Evolutionary conservation across 1,284 basidiomycete genomes (phyloP).

Genomic region (Cystobasidiaceae sp.): DNA sequence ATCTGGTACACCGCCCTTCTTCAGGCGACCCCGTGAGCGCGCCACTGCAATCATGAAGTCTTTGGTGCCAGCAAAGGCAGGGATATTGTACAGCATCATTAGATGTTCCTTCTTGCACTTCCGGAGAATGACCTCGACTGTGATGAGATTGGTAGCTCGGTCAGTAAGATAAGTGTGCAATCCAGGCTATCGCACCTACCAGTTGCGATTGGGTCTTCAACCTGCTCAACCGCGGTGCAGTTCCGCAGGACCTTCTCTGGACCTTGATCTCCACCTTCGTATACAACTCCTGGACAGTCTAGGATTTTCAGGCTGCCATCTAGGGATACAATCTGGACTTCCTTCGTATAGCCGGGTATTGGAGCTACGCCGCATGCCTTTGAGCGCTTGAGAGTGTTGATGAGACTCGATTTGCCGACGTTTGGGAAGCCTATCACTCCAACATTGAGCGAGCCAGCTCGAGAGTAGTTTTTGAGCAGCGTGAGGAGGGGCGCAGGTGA

Average conservation of each 20-base stretch:
- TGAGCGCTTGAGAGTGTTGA: slow-evolving; percentile 87
- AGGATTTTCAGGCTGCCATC: slow-evolving; percentile 88
- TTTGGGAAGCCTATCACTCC: slow-evolving; percentile 97
- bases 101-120: slow-evolving; percentile 66
- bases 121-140: slow-evolving; percentile 76
- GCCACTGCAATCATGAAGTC: slow-evolving; percentile 91
- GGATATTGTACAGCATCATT: slow-evolving; percentile 75
- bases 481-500: slow-evolving; percentile 67
- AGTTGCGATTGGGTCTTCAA: slow-evolving; percentile 82
- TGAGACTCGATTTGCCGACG: slow-evolving; percentile 91
- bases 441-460: slow-evolving; percentile 60
- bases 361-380: slow-evolving; percentile 92
- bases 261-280: slow-evolving; percentile 56
- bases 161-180: no score
- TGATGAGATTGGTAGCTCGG: no score
- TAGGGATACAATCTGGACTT: slow-evolving; percentile 86
- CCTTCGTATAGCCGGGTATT: slow-evolving; percentile 89
- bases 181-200: no score
- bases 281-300: slow-evolving; percentile 94
- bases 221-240: slow-evolving; percentile 84
- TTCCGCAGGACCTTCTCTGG: slow-evolving; percentile 80
- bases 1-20: slow-evolving; percentile 91
- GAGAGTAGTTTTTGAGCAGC: slow-evolving; percentile 76
- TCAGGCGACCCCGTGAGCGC: slow-evolving; percentile 72
- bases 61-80: slow-evolving; percentile 65